A percentile compares a stretch with the other conserved stretches of the same genome.
Conservation (phyloP, 2,329 filamentous ascomycete genomes). For the Dactylellina haptotyla region DNA sequence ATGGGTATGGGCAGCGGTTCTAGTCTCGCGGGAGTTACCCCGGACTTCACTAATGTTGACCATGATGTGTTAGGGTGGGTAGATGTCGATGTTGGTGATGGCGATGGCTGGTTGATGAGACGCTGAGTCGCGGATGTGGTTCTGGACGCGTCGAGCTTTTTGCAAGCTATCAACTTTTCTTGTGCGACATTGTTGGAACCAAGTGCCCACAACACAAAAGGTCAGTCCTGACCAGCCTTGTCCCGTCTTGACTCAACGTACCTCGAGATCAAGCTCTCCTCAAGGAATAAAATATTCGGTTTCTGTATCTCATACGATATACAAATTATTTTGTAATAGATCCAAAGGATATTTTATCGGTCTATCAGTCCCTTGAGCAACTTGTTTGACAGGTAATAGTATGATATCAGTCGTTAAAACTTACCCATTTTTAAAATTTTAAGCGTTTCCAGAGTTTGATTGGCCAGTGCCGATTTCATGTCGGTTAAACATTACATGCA, state of each 20-base stretch:
- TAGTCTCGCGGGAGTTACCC: constrained; percentile 66
- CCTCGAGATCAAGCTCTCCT: background rate
- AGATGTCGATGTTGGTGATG: constrained; percentile 4
- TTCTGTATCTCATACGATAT: too few species aligned
- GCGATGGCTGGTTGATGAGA: constrained; percentile 6
- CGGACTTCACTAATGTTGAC: constrained; percentile 50
- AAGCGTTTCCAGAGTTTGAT: background rate
- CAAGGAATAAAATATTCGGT: too few species aligned
- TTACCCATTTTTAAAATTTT: background rate
- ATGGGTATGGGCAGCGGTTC: constrained; percentile 95
- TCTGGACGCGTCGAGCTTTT: constrained; percentile 49
- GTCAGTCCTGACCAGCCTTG: too few species aligned
- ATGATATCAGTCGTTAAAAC: constrained; percentile 1
- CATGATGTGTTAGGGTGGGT: constrained; percentile 28
- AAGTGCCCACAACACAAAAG: constrained; percentile 45
- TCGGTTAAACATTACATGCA: background rate
- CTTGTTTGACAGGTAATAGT: too few species aligned
- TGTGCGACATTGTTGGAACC: constrained; percentile 49
- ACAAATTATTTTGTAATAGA: too few species aligned
- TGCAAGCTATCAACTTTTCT: constrained; percentile 40
- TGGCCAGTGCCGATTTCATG: background rate
- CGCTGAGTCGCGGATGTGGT: constrained; percentile 14
- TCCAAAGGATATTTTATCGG: too few species aligned
- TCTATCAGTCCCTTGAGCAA: too few species aligned
- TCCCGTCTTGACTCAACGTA: too few species aligned